These are phyloP conservation scores for Eutypa lata DNA, from an alignment of 2,329 filamentous ascomycete genomes.

Conservation along the genomic window DNA sequence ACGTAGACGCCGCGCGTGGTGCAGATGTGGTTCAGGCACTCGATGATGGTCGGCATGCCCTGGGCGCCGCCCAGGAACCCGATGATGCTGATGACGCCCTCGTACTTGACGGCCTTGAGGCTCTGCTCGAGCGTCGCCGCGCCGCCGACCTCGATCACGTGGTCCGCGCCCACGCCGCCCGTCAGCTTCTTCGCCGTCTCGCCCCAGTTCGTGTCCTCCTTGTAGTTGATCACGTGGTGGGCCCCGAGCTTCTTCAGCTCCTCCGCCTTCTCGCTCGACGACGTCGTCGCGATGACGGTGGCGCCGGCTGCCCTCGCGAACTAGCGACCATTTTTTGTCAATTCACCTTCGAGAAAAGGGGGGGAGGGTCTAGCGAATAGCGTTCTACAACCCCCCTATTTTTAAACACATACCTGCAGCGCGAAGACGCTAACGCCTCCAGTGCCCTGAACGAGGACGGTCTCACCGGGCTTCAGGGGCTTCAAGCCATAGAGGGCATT, in stretches of 20 bases:
- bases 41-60: constrained; percentile 49
- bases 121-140: constrained; percentile 41
- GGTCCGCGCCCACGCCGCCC: constrained; percentile 42
- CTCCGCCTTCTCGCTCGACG: constrained; percentile 41
- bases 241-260: constrained; percentile 44
- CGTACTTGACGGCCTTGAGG: constrained; percentile 41
- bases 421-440: constrained; percentile 67
- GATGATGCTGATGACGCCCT: constrained; percentile 43
- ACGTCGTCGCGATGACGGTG: constrained; percentile 47
- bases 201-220: constrained; percentile 43
- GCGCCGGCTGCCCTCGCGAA: constrained; percentile 49
- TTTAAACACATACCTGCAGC: constrained; percentile 46
- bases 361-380: too few species aligned
- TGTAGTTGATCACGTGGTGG: constrained; percentile 50
- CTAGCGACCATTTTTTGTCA: constrained; percentile 18
- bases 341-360: background rate
- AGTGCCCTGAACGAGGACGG: constrained; percentile 67
- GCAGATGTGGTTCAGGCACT: constrained; percentile 39
- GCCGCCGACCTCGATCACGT: constrained; percentile 48
- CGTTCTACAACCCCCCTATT: too few species aligned
- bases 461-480: constrained; percentile 50
- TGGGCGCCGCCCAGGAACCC: constrained; percentile 41
- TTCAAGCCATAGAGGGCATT: constrained; percentile 60
- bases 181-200: constrained; percentile 39
- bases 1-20: constrained; percentile 39